phyloP scores from a whole-genome alignment of 2,329 filamentous ascomycete species.

The Geosmithia morbida region DNA sequence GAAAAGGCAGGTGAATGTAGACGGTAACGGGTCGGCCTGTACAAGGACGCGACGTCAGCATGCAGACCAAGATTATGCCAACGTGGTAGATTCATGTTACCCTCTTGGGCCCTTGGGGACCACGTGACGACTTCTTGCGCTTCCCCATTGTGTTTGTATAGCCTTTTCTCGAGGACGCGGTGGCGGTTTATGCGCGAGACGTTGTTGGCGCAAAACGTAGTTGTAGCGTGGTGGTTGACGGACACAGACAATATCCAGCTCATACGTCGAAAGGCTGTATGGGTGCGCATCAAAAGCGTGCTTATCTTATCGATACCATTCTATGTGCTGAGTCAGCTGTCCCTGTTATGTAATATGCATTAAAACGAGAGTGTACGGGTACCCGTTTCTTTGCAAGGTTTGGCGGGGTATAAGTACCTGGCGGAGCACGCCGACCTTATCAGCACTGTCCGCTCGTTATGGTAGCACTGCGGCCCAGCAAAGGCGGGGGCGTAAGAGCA shows the following conservation, averaged over 20 bases:
- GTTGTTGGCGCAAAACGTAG: background rate
- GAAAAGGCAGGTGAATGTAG: constrained; percentile 91
- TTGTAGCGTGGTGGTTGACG: background rate
- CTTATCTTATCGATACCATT: background rate
- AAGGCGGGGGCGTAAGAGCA: background rate
- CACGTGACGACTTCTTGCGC: constrained; percentile 81
- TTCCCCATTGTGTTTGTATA: constrained; percentile 53
- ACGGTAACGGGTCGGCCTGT: constrained; percentile 59
- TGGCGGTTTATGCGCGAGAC: background rate
- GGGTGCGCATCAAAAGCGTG: background rate
- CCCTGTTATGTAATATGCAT: background rate
- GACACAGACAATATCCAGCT: background rate
- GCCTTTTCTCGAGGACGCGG: background rate
- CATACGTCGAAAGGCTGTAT: background rate
- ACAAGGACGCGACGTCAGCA: background rate
- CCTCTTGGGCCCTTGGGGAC: constrained; percentile 72
- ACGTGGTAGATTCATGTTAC: constrained; percentile 23
- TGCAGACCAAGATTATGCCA: background rate
- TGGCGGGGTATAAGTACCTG: background rate
- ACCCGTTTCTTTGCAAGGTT: background rate
- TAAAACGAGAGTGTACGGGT: background rate
- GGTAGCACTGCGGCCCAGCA: background rate
- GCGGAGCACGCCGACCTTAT: background rate
- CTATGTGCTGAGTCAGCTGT: background rate
- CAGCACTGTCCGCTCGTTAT: background rate